Base-by-base conservation (phyloP, 441 rosid genomes). In the Manihot esculenta region DNA sequence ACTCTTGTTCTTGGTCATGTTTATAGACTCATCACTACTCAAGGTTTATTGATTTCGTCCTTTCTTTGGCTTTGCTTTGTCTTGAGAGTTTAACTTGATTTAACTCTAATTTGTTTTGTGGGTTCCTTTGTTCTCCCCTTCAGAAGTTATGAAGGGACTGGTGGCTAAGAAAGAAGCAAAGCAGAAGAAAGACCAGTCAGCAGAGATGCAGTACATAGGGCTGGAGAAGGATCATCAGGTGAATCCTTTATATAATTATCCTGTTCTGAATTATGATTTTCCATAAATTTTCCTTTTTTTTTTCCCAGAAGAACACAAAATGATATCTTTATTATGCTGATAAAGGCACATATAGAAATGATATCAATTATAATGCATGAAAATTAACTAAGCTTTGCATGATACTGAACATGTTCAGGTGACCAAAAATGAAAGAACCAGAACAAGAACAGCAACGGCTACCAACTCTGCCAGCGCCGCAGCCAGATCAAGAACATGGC, bases 71-170 rank as follows among this genome's bases (percentile, higher is more conserved):
- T 50, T 24, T 50, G 13, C 48, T 66, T 64, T 4, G 5, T 7
- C 11, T 51, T 12, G 20, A 20, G 50, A 21, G 35, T 77, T 74
- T 64, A 60, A 75, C n/a, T 56, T 49, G 41, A 64, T 47, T 64
- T 49, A 12, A 38, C 26, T 23, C 42, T 64, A 5, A 8, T 67
- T 55, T 75, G 62, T 1, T 68, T 21, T 50, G 73, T 60, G 54
- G 67, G 68, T 57, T 24, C 30, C 66, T 21, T 65, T 49, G 18
- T 57, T 49, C 24, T 50, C 8, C 42, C 42, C 42, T 71, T 41
- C 64, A 94, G 99, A 94, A 84, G 97, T 92, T 48, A 86, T 83
- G 91, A 88, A 88, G 76, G 95, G 93, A 8, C 58, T 90, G 76
- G 77, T 69, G 74, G 93, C 94, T 0, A 90, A 89, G 83, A 90